A percentile compares a stretch with the other conserved stretches of the same genome.
phyloP scores from a whole-genome alignment of 2,329 filamentous ascomycete species.

The Talaromyces sp. region DNA sequence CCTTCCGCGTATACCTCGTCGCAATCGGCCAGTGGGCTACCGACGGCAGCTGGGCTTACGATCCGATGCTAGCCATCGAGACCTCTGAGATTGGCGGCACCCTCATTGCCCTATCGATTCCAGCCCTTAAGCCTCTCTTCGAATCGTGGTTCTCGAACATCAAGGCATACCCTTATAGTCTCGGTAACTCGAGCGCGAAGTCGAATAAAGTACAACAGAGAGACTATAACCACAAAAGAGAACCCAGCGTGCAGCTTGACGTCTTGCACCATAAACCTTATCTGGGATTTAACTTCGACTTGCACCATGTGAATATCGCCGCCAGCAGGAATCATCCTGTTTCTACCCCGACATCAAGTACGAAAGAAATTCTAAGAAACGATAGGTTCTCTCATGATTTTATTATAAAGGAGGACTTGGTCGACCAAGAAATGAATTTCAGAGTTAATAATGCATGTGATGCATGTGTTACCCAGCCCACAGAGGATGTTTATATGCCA shows the following conservation, averaged over 20 bases:
- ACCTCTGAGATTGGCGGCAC: conserved; percentile 49
- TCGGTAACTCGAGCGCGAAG: background rate
- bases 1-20: conserved; percentile 40
- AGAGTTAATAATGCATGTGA: background rate
- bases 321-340: background rate
- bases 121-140: conserved; percentile 43
- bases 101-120: conserved; percentile 46
- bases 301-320: background rate
- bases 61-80: conserved; percentile 46
- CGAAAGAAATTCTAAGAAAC: background rate
- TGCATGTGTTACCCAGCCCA: no score
- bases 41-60: conserved; percentile 48
- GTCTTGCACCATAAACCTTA: background rate
- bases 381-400: background rate
- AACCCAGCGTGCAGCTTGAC: background rate
- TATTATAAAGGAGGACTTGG: background rate
- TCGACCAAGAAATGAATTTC: background rate
- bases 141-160: conserved; percentile 20
- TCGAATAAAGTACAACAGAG: background rate
- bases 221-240: background rate
- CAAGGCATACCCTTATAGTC: background rate
- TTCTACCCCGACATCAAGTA: background rate
- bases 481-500: background rate
- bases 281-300: background rate
- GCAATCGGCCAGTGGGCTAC: conserved; percentile 44